A percentile compares a stretch with the other conserved stretches of the same genome.
Evolutionary conservation across 768 basidiomycete genomes (phyloP).

Genomic region (Rhodotorula toruloides): DNA sequence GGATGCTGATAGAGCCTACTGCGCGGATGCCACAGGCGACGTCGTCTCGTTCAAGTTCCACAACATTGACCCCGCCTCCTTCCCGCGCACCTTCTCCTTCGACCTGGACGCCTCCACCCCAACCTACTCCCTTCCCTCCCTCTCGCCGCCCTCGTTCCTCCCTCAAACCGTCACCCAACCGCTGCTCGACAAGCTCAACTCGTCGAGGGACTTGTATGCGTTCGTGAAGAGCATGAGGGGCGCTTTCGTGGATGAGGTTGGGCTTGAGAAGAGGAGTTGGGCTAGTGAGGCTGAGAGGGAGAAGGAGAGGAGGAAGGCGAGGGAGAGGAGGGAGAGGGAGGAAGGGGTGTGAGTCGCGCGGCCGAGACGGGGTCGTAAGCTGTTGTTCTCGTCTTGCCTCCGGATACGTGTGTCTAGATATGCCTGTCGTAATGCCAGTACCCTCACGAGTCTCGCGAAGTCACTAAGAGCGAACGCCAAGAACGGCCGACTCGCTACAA

Average conservation of each 20-base stretch:
- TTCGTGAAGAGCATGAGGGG: constrained; percentile 20
- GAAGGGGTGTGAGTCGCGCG: too few relatives aligned
- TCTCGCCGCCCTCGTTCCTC: constrained; percentile 21
- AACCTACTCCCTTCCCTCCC: constrained; percentile 1
- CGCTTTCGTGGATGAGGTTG: constrained; percentile 22
- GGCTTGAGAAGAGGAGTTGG: constrained; percentile 13
- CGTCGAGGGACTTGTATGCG: constrained; percentile 19
- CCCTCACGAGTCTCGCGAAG: too few relatives aligned
- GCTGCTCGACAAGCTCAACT: constrained; percentile 11
- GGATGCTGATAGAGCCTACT: background rate
- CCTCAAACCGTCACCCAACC: background rate
- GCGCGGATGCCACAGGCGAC: constrained; percentile 9
- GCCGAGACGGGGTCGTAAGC: too few relatives aligned
- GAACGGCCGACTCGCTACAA: too few relatives aligned
- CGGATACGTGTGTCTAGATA: too few relatives aligned
- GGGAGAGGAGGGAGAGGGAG: constrained; percentile 4
- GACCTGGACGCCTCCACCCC: constrained; percentile 32
- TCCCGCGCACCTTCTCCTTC: constrained; percentile 31
- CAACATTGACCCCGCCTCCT: constrained; percentile 23
- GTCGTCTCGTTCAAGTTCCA: constrained; percentile 36
- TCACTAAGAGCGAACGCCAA: too few relatives aligned
- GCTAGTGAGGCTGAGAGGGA: constrained; percentile 3
- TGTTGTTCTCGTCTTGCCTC: too few relatives aligned
- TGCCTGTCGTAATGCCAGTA: too few relatives aligned
- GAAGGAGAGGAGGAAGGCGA: constrained; percentile 8